A percentile compares a stretch with the other conserved stretches of the same genome.
phyloP scores from a whole-genome alignment of 1,284 basidiomycete species.

The Trichosporon coremiiforme region DNA sequence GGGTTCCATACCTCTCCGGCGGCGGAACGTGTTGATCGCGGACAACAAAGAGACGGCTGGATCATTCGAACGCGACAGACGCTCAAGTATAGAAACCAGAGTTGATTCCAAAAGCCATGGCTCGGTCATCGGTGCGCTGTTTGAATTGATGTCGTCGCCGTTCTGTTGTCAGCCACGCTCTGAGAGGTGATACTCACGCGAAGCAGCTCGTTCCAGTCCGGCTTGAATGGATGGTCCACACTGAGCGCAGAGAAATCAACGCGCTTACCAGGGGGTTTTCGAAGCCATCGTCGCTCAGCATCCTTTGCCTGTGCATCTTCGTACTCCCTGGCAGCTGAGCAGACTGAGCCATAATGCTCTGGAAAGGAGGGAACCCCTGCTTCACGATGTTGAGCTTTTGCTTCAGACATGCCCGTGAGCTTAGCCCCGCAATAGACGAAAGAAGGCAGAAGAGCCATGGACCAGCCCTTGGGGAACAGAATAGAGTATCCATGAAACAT shows the following conservation, averaged over 20 bases:
- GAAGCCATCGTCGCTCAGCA: slow-evolving; percentile 67
- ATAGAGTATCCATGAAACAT: slow-evolving; percentile 79
- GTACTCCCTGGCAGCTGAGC: slow-evolving; percentile 61
- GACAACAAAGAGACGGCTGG: slow-evolving; percentile 57
- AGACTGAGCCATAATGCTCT: slow-evolving; percentile 68
- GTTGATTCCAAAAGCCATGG: slow-evolving; percentile 70
- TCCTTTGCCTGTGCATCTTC: slow-evolving; percentile 60
- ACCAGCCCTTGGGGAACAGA: slow-evolving; percentile 80
- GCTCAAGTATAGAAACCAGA: slow-evolving; percentile 35
- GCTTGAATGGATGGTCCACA: slow-evolving; percentile 69
- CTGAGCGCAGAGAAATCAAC: slow-evolving; percentile 69
- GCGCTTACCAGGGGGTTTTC: slow-evolving; percentile 81
- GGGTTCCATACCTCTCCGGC: slow-evolving; percentile 60
- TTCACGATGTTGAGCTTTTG: slow-evolving; percentile 74
- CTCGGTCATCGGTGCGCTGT: slow-evolving; percentile 40
- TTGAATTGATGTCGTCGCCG: too few relatives aligned
- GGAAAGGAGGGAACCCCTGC: slow-evolving; percentile 74
- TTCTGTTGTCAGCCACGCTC: background rate
- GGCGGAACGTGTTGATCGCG: slow-evolving; percentile 65
- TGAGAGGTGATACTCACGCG: slow-evolving; percentile 32
- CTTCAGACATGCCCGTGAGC: slow-evolving; percentile 78
- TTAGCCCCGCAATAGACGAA: slow-evolving; percentile 77
- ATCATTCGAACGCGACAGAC: background rate
- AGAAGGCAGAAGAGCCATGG: slow-evolving; percentile 80
- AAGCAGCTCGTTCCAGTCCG: slow-evolving; percentile 71